phyloP scores from a whole-genome alignment of 2,329 filamentous ascomycete species.

The Cladorrhinum sp. region DNA sequence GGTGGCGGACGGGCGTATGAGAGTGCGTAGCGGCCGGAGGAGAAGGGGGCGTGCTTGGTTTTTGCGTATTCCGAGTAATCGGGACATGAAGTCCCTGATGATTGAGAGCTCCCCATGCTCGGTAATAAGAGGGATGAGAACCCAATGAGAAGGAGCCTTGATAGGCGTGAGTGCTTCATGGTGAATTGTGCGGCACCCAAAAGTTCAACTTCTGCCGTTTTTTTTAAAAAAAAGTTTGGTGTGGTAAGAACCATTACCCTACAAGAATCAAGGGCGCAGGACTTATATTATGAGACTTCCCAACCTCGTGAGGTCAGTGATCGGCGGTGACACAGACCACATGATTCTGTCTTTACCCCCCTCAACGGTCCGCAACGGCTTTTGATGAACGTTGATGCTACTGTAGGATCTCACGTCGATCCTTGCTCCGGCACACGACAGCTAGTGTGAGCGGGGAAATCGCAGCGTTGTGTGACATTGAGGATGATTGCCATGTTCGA shows the following conservation, averaged over 20 bases:
- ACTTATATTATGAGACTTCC: neutral
- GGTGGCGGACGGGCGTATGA: conserved; percentile 75
- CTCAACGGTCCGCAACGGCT: neutral
- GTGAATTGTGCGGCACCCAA: neutral
- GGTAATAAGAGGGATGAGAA: neutral
- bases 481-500: too few relatives aligned
- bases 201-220: neutral
- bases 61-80: conserved; percentile 63
- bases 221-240: neutral
- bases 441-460: neutral
- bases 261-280: too few relatives aligned
- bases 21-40: conserved; percentile 70
- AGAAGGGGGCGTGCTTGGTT: conserved; percentile 65
- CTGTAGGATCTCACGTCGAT: neutral
- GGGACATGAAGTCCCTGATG: conserved; percentile 46
- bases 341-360: neutral
- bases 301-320: neutral
- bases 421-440: neutral
- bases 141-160: neutral
- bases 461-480: too few relatives aligned
- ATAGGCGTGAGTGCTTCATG: neutral
- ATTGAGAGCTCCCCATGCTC: neutral
- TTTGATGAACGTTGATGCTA: too few relatives aligned
- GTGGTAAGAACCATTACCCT: neutral
- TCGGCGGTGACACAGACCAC: neutral